Base-by-base conservation (phyloP, 148 eudicot species). In the Polygonum maritimum region DNA sequence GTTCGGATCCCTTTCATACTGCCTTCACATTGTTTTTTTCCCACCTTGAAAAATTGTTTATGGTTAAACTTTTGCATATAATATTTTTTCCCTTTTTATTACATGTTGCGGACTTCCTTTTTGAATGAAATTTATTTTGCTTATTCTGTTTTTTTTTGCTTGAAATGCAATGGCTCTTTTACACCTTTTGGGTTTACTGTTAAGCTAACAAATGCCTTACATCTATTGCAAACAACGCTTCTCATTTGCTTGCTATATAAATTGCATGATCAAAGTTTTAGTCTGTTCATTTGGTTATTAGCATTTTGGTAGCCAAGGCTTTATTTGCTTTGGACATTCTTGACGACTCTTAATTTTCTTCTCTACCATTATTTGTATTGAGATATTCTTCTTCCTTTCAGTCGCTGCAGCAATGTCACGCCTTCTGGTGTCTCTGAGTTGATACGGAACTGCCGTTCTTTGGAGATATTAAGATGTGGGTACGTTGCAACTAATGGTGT, bases 401-500 rank as follows among this genome's bases (percentile, higher is more conserved):
- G 98, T 81, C 91, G 78, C 9, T 94, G 98, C 89, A 86, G 88
- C 78, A 89, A 88, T 31, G 85, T 92, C 76, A 86, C 96, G 36
- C 76, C 88, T 45, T 31, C 73, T 76, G 96, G 97, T 69, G 89
- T 92, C 76, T 84, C 84, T 31, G 87, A 89, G 75, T 88, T 92
- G 78, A 79, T 90, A 80, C 83, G 84, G 83, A 86, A 78, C 36
- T 94, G 96, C 79, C 85, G 71, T 74, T 89, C 86, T 16, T 83
- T 94, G 81, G 89, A 92, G 83, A 88, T 87, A 83, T 77, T 94
- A 79, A 90, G 98, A 92, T 92, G 92, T 82, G 98, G 98, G 98
- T 94, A 94, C 19, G 82, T 65, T 65, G 44, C 3, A 21, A 65
- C 16, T 63, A 13, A 5, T 63, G n/a, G n/a, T n/a, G n/a, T n/a